Percentiles rank a stretch among this genome's conserved stretches.
Conservation (phyloP, 1,284 basidiomycete genomes). For the Singerocomus inundabilis region DNA sequence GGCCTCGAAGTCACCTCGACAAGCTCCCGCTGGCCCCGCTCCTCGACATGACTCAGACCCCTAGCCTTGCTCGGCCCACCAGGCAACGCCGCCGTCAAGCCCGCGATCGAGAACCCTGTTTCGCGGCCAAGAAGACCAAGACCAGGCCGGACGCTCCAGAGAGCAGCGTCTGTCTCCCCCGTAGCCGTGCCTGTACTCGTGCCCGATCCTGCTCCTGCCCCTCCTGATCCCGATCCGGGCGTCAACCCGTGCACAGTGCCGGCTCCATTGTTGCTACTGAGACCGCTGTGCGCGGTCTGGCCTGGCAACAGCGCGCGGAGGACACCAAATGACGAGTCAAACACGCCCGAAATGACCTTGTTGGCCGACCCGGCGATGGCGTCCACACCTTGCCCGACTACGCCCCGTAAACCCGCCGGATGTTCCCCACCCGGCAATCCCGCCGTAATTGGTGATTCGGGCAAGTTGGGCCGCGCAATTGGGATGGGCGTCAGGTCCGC, state of each 20-base stretch:
- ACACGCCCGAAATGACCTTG: slow-evolving; percentile 81
- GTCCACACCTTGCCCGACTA: slow-evolving; percentile 80
- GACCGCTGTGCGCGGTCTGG: slow-evolving; percentile 24
- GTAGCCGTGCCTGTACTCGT: background rate
- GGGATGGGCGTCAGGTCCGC: slow-evolving; percentile 78
- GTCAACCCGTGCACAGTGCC: background rate
- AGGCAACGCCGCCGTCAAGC: slow-evolving; percentile 66
- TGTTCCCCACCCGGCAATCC: slow-evolving; percentile 18
- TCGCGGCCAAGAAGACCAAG: slow-evolving; percentile 69
- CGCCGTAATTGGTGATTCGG: slow-evolving; percentile 22
- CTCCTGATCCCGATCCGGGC: slow-evolving; percentile 3
- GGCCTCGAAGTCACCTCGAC: slow-evolving; percentile 58
- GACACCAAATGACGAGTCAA: slow-evolving; percentile 82
- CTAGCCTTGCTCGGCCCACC: slow-evolving; percentile 36
- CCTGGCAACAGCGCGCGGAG: slow-evolving; percentile 61
- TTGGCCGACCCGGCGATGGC: slow-evolving; percentile 81
- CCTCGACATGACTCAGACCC: slow-evolving; percentile 39
- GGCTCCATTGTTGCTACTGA: background rate
- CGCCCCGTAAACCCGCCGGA: slow-evolving; percentile 62
- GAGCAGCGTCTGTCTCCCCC: slow-evolving; percentile 24
- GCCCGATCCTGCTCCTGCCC: background rate
- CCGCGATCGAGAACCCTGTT: slow-evolving; percentile 78
- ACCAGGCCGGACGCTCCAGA: slow-evolving; percentile 42
- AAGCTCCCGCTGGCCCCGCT: slow-evolving; percentile 60
- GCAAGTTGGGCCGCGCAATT: slow-evolving; percentile 32